Evolutionary conservation across 768 basidiomycete species (phyloP), one percentile per base, ranked within the genome.

Genomic region (Auriscalpium orientale): DNA sequence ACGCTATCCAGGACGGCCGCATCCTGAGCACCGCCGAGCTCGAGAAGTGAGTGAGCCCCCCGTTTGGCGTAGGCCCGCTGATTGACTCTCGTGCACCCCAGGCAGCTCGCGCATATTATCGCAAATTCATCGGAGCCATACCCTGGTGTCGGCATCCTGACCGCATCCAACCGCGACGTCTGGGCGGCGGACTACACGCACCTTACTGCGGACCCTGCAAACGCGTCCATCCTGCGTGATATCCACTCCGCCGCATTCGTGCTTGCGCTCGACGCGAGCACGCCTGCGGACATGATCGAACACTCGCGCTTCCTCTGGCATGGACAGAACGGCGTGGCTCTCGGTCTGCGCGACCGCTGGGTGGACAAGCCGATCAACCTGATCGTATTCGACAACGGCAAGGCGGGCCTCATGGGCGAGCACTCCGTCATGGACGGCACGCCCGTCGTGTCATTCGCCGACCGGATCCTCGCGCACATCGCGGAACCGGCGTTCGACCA

Each of bases 401-500:
- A 81, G 49, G 87, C 91, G 1, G 95, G 93, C 4, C 71, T 97
- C 64, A 88, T 95, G 81, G 95, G 95, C 47, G 95, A 98, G 69
- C 95, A 93, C 67, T 90, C 88, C 16, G 76, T 89, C 56, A 93
- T 93, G 91, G 91, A 93, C 63, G 91, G 91, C 37, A 92, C 91
- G 15, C 91, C 91, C 4, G 87, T 82, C 13, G 82, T 80, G 21
- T 79, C 89, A 21, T 67, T 91, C 62, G 86, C 82, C 62, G 85
- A 91, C 64, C 78, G 83, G n/a, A 73, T 91, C 43, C 75, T 91
- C 59, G 77, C 77, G 56, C 76, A 76, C 65, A 70, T 91, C 28
- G 75, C 81, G 20, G 69, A 77, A 59, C 79, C 79, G 18, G 59
- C 70, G n/a, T 91, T 90, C 58, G 85, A 90, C 63, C 78, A 83